Evolutionary conservation across 768 basidiomycete species (phyloP), one percentile per base, ranked within the genome.

Genomic region (Russula emetica): DNA sequence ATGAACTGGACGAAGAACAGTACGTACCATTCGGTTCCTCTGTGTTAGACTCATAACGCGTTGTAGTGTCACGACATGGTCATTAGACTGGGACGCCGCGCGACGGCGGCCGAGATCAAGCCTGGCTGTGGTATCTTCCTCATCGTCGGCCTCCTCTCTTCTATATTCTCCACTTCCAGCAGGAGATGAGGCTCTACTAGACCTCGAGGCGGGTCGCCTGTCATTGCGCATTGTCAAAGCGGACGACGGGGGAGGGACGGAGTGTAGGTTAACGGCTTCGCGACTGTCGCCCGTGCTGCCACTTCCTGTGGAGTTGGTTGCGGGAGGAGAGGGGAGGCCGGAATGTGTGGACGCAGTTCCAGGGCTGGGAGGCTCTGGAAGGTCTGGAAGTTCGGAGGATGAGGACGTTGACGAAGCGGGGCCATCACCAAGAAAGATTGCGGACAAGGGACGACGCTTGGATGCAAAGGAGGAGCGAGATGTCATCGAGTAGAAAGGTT

Each of bases 281-380:
- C 75, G 73, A 63, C 72, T 72, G 66, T 69, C 68, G 24, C 62
- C 68, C 3, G 66, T 40, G 42, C 66, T 67, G 42, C 88, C 87
- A 72, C 88, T 90, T 38, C 87, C 89, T 1, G 89, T 91, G 13
- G 90, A 92, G 71, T 91, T 92, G 22, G 91, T 90, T 30, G 88
- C 90, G 49, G 91, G 91, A 0, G 91, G 91, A 26, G 89, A 91
- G 1, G 91, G 90, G 6, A 92, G 73, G 7, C 90, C 90, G 6
- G 88, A 89, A 61, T 79, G 76, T 66, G 70, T 72, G 5, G 84
- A 79, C 62, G 79, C 77, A 38, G 79, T 75, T 26, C 76, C 78
- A 13, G 86, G 85, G 66, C 84, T 87, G n/a, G 86, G 84, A 50
- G 90, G 80, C 69, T 87, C 85, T 3, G 88, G 88, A 22, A 88